A percentile compares a stretch with the other conserved stretches of the same genome.
Evolutionary conservation across 2,329 filamentous ascomycete genomes (phyloP).

Genomic region (Aspergillus eucalypticola): DNA sequence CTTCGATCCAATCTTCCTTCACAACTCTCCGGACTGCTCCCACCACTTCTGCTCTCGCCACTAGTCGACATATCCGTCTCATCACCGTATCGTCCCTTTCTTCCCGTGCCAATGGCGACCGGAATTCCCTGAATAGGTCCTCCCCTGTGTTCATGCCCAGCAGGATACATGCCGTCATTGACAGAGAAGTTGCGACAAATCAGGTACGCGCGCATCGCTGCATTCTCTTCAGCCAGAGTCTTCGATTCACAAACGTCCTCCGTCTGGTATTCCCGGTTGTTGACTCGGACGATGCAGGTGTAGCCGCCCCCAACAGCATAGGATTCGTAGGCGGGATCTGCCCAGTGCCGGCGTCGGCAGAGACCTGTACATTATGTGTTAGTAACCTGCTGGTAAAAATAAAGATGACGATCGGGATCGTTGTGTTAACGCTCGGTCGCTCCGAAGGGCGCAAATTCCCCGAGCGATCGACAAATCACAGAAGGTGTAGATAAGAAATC

Average conservation of each 20-base stretch:
- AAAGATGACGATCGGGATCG: slow-evolving; percentile 35
- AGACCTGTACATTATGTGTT: slow-evolving; percentile 62
- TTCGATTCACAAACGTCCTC: slow-evolving; percentile 82
- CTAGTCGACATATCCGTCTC: slow-evolving; percentile 45
- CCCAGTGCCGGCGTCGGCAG: slow-evolving; percentile 92
- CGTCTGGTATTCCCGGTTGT: slow-evolving; percentile 94
- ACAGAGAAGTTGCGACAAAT: slow-evolving; percentile 97
- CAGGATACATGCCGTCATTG: slow-evolving; percentile 84
- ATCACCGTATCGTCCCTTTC: slow-evolving; percentile 52
- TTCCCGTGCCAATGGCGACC: slow-evolving; percentile 64
- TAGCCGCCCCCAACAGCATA: slow-evolving; percentile 74
- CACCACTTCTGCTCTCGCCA: slow-evolving; percentile 55
- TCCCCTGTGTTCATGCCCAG: slow-evolving; percentile 52
- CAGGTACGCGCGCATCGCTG: slow-evolving; percentile 94
- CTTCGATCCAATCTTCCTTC: slow-evolving; percentile 24
- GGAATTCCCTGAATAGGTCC: slow-evolving; percentile 58
- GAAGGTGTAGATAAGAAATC: slow-evolving; percentile 8
- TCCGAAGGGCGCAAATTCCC: slow-evolving; percentile 5
- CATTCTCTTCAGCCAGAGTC: slow-evolving; percentile 83
- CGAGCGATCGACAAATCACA: slow-evolving; percentile 13
- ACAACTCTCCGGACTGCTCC: slow-evolving; percentile 53
- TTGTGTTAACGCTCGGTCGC: background rate
- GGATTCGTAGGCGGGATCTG: slow-evolving; percentile 83
- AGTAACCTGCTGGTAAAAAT: background rate
- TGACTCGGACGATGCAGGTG: slow-evolving; percentile 88